These are phyloP conservation scores for Pseudogymnoascus sp. DNA, from an alignment of 2,329 filamentous ascomycete species.

Conservation along the genomic window DNA sequence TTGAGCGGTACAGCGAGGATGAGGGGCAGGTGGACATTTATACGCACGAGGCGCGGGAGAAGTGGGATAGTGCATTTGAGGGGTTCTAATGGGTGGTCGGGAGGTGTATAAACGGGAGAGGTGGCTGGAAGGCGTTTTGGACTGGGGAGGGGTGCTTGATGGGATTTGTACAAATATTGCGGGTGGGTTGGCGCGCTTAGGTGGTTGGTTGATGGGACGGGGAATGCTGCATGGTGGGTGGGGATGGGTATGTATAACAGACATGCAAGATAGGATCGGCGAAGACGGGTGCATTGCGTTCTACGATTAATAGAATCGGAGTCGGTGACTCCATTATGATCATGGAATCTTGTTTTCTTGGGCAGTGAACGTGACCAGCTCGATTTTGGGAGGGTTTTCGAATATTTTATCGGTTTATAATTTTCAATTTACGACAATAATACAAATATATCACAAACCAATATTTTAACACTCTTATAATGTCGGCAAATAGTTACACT, in stretches of 20 bases:
- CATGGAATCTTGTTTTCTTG: not conserved
- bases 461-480: not conserved
- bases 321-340: not conserved
- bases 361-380: not conserved
- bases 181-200: not conserved
- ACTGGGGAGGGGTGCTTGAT: not conserved
- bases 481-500: not conserved
- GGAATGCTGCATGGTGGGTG: not conserved
- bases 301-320: not conserved
- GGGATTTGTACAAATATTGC: slow-evolving; percentile 5
- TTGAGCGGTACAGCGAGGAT: slow-evolving; percentile 69
- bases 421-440: not conserved
- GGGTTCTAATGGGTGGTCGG: slow-evolving; percentile 48
- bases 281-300: not conserved
- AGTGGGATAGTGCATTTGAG: slow-evolving; percentile 64
- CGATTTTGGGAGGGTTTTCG: not conserved
- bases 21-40: slow-evolving; percentile 53
- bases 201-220: not conserved
- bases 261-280: not conserved
- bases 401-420: not conserved
- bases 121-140: slow-evolving; percentile 1
- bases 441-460: not conserved
- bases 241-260: slow-evolving; percentile 1
- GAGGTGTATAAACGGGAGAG: not conserved
- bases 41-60: slow-evolving; percentile 58